phyloP scores from a whole-genome alignment of 106 monocot genomes.

The Acorus calamus region DNA sequence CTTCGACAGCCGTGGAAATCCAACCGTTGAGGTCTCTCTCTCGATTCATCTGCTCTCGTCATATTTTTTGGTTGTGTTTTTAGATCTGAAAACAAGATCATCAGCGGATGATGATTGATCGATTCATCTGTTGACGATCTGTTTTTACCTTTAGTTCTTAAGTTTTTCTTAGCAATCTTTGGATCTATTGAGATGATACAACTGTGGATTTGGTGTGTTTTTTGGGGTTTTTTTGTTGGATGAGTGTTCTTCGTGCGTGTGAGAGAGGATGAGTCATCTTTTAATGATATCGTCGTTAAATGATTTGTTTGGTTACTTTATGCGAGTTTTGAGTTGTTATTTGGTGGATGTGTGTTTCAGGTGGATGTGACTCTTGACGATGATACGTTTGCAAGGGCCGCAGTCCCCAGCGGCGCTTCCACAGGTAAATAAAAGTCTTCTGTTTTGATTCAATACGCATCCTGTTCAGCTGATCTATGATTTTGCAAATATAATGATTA shows the following conservation, averaged over 20 bases:
- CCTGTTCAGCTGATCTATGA: no score
- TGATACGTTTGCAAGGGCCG: background rate
- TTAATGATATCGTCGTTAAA: no score
- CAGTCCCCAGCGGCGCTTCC: background rate
- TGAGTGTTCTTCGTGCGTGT: no score
- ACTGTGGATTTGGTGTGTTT: no score
- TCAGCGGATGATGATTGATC: no score
- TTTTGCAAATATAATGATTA: no score
- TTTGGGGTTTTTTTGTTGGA: no score
- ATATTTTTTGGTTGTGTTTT: background rate
- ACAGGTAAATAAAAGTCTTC: no score
- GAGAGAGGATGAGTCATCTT: no score
- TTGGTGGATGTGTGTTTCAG: conserved; percentile 1
- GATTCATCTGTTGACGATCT: background rate
- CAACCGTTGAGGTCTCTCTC: conserved; percentile 47
- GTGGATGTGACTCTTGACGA: background rate
- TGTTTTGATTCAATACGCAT: no score
- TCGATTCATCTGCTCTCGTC: background rate
- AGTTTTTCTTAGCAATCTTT: background rate
- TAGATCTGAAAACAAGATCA: background rate
- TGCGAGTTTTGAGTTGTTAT: background rate
- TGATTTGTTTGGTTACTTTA: background rate
- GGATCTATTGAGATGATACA: no score
- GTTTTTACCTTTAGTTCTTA: background rate
- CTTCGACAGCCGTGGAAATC: conserved; percentile 68